Base-by-base conservation (phyloP, 2,329 filamentous ascomycete genomes). In the Ceratocystis cacaofunesta region DNA sequence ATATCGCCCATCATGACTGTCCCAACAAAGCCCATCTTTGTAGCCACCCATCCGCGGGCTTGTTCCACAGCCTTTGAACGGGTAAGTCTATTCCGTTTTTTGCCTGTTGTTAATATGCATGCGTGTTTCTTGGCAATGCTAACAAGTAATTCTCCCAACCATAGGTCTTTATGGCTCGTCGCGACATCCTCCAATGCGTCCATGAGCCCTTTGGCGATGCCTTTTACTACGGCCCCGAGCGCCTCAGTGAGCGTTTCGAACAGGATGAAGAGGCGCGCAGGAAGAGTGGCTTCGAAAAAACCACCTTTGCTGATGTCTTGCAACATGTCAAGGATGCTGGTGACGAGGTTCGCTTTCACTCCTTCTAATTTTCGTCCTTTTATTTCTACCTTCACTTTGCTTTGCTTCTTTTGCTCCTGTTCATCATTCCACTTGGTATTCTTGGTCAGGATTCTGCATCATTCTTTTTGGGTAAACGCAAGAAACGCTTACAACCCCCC, bases 201-300 rank as follows among this genome's bases (percentile, higher is more conserved):
- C 94, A 97, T 75, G 94, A 99, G 78, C 94, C 94, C 4, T 97
- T 97, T 76, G 92, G 92, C 64, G 94, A 97, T 76, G 89, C 92
- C 68, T 97, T 92, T 74, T 97, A 97, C 78, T 97, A 88, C 73
- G 92, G 94, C 63, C 92, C 92, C 5, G 94, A 99, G 77, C 83
- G 90, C 70, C 81, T 97, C 70, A 86, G 88, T 72, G 78, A 83
- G 63, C 85, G 94, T 71, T 99, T 90, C 73, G 86, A 86, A 72
- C 74, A 87, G 57, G 89, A 96, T 69, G 75, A 75, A 63, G 75
- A 76, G 50, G 75, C 76, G 43, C 79, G 85, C 67, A 71, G 78
- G 65, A 76, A 81, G 71, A 88, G 84, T 69, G 88, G 88, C 64
- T 90, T 89, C 71, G 76, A 79, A 55, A 74, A 86, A 62, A 85